Evolutionary conservation across 805 yeast species (phyloP).

Genomic region (Teunomyces funiuensis): DNA sequence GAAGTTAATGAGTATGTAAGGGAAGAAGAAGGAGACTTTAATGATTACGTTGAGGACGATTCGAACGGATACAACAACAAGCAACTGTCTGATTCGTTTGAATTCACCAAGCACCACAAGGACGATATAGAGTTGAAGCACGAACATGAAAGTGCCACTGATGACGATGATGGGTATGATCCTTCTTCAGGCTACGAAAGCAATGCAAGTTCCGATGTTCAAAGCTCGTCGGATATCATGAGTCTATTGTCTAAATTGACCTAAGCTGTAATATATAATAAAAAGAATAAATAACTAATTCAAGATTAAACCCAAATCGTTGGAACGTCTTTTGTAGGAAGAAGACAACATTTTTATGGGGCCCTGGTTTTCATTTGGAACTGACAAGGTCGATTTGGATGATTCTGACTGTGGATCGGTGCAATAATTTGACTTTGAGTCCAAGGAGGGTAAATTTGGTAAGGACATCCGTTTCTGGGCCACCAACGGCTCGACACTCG

Average conservation of each 20-base stretch:
- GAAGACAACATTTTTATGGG: background rate
- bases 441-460: background rate
- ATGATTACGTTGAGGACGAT: constrained; percentile 14
- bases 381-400: background rate
- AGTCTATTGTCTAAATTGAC: constrained; percentile 33
- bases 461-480: background rate
- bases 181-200: constrained; percentile 16
- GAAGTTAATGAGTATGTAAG: constrained; percentile 42
- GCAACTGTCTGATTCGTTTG: constrained; percentile 10
- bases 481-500: background rate
- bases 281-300: constrained; percentile 5
- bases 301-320: constrained; percentile 10
- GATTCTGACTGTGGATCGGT: background rate
- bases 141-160: constrained; percentile 15
- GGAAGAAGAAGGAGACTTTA: constrained; percentile 30
- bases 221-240: constrained; percentile 23
- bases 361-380: too few species aligned
- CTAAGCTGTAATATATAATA: constrained; percentile 6
- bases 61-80: constrained; percentile 16
- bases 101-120: constrained; percentile 27
- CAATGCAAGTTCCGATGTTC: constrained; percentile 1
- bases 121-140: constrained; percentile 34
- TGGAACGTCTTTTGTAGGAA: background rate
- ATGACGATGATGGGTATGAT: constrained; percentile 19
- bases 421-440: constrained; percentile 1